A percentile compares a stretch with the other conserved stretches of the same genome.
Evolutionary conservation across 768 basidiomycete genomes (phyloP).

Genomic region (Pisolithus microcarpus): DNA sequence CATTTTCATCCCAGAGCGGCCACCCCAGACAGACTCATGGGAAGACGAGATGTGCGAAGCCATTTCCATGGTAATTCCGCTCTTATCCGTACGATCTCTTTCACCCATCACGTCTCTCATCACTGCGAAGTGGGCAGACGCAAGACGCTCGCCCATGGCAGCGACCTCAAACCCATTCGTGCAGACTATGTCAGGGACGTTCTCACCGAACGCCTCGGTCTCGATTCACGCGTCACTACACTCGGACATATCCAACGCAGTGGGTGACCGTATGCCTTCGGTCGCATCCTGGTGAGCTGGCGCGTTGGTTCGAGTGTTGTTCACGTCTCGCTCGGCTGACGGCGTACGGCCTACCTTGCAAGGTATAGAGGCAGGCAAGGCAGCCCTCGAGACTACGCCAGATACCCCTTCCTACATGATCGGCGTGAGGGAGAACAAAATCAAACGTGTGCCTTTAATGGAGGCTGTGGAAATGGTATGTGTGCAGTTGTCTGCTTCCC

Average conservation of each 20-base stretch:
- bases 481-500: no score
- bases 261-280: no score
- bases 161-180: slow-evolving; percentile 86
- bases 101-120: slow-evolving; percentile 32
- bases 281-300: no score
- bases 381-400: slow-evolving; percentile 77
- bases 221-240: no score
- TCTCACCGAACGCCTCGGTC: no score
- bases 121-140: slow-evolving; percentile 90
- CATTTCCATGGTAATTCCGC: slow-evolving; percentile 59
- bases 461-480: no score
- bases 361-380: slow-evolving; percentile 88
- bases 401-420: slow-evolving; percentile 97
- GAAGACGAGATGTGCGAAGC: slow-evolving; percentile 86
- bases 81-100: background rate
- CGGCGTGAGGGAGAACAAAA: slow-evolving; percentile 90
- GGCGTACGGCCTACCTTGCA: slow-evolving; percentile 80
- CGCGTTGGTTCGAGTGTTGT: no score
- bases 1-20: slow-evolving; percentile 94
- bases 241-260: no score
- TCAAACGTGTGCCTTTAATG: no score
- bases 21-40: slow-evolving; percentile 75
- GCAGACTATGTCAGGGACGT: no score
- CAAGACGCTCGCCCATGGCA: slow-evolving; percentile 92
- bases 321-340: background rate